Evolutionary conservation across 805 yeast genomes (phyloP).

Genomic region (Clavispora fructus): DNA sequence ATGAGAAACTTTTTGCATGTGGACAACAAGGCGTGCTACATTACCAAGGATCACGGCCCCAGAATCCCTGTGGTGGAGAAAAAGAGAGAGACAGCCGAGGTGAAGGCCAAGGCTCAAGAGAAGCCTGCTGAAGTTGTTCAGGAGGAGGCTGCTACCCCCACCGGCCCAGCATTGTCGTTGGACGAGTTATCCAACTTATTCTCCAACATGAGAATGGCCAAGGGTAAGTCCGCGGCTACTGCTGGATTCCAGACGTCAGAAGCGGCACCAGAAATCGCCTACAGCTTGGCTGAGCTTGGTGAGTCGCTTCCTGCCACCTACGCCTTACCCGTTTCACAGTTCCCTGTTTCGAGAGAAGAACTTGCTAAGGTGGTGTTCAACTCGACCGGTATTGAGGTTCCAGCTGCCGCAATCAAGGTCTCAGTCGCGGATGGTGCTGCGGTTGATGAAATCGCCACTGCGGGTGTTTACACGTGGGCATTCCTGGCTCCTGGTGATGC

Average conservation of each 20-base stretch:
- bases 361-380: constrained; percentile 22
- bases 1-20: constrained; percentile 79
- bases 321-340: constrained; percentile 8
- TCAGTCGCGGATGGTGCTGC: constrained; percentile 6
- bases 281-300: constrained; percentile 28
- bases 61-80: constrained; percentile 37
- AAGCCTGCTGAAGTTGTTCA: constrained; percentile 1
- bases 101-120: constrained; percentile 3
- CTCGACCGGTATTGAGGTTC: constrained; percentile 29
- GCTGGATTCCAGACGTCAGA: constrained; percentile 7
- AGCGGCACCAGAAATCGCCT: constrained; percentile 13
- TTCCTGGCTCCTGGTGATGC: constrained; percentile 25
- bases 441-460: constrained; percentile 15
- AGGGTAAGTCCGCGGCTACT: constrained; percentile 3
- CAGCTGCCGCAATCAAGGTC: constrained; percentile 19
- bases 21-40: constrained; percentile 68
- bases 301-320: constrained; percentile 25
- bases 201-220: constrained; percentile 20
- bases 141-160: constrained; percentile 2
- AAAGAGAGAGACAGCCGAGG: constrained; percentile 1
- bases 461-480: constrained; percentile 25
- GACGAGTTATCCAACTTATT: constrained; percentile 36
- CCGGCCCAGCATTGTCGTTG: constrained; percentile 28
- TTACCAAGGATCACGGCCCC: constrained; percentile 34
- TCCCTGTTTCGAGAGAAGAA: constrained; percentile 24